Base-by-base conservation (phyloP, 2,329 filamentous ascomycete genomes). In the Beauveria caledonica region DNA sequence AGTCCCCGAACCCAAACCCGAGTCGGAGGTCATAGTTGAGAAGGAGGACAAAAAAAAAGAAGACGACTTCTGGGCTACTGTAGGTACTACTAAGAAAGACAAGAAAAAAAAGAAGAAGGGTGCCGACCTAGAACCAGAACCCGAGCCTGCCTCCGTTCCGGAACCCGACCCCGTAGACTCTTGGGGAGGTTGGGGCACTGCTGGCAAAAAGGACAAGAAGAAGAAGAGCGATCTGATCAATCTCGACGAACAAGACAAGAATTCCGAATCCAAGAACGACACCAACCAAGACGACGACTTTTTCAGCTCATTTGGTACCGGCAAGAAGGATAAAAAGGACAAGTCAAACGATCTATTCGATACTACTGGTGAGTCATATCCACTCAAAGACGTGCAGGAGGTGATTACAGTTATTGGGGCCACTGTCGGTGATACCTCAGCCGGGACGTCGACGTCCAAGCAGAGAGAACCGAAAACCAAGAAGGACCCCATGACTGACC, bases 241-340 rank as follows among this genome's bases (percentile, higher is more conserved):
- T 42, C 67, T 73, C 53, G 73, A 69, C 63, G 73, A 71, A 15
- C 62, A 64, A 23, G 65, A 66, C 49, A 63, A 67, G 8, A 63
- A 60, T n/a, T 27, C 25, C 8, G 45, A 64, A 13, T 61, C 63
- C 17, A 63, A 68, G 25, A 68, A 70, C 15, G 70, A 71, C 52
- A 64, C 72, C 54, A 67, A 72, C 40, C 72, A 69, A 15, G 75
- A 76, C 46, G 79, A 82, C 58, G 80, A 80, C 61, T 82, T 83
- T 64, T 83, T 83, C 69, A 78, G 75, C 62, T 78, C 80, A 52
- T 85, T 83, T 76, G 80, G 79, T 36, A 82, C 78, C 56, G 74
- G 76, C 11, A 83, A 83, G 67, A 83, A 83, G 63, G 68, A 72
- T 60, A 76, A 81, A 67, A 84, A 84, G 69, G 72, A 73, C 48